These are phyloP conservation scores for Cladosporium sp. DNA, from an alignment of 2,329 filamentous ascomycete genomes.

Conservation along the genomic window DNA sequence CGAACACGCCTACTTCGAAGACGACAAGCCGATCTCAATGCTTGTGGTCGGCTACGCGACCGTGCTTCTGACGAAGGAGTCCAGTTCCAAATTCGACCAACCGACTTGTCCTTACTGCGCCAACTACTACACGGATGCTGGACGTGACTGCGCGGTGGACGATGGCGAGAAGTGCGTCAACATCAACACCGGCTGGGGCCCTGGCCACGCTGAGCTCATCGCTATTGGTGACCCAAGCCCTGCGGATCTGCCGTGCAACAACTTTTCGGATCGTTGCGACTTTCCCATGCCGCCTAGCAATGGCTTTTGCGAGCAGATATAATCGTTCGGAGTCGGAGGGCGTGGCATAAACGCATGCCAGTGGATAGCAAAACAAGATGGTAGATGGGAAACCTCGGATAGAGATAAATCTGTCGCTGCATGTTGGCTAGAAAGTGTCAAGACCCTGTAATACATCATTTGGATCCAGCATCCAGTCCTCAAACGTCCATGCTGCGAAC, in stretches of 20 bases:
- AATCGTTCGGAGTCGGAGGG: not conserved
- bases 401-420: too few species aligned
- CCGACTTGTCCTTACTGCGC: not conserved
- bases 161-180: slow-evolving; percentile 1
- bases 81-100: not conserved
- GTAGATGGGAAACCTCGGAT: too few species aligned
- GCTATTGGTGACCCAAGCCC: not conserved
- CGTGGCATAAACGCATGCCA: too few species aligned
- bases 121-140: not conserved
- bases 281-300: not conserved
- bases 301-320: not conserved
- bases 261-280: not conserved
- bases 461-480: slow-evolving; percentile 26
- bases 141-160: not conserved
- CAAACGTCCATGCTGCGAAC: slow-evolving; percentile 29
- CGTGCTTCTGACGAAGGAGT: not conserved
- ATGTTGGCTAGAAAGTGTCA: not conserved
- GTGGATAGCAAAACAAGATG: too few species aligned
- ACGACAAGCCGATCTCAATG: not conserved
- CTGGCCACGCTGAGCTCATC: not conserved
- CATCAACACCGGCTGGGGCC: not conserved
- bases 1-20: not conserved
- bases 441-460: slow-evolving; percentile 15
- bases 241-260: not conserved
- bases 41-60: not conserved